A percentile compares a stretch with the other conserved stretches of the same genome.
These are phyloP conservation scores for Albatrellus ellisii DNA, from an alignment of 768 basidiomycete genomes.

Conservation along the genomic window DNA sequence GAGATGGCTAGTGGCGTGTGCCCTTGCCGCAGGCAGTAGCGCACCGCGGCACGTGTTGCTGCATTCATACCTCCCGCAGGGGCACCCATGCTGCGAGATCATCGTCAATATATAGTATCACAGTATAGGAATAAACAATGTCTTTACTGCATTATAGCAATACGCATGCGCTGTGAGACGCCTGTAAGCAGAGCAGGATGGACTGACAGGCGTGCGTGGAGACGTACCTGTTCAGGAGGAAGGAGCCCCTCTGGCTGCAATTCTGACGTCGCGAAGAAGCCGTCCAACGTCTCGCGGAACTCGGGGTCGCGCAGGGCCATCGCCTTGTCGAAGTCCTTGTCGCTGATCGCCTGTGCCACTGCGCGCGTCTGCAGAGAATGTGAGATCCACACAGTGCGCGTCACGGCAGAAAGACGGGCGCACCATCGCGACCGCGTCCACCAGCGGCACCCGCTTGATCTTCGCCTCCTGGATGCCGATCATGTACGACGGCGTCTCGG, in stretches of 20 bases:
- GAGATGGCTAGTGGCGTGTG: constrained; percentile 88
- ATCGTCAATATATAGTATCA: constrained; percentile 9
- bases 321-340: constrained; percentile 76
- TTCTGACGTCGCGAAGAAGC: constrained; percentile 67
- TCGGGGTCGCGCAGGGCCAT: constrained; percentile 87
- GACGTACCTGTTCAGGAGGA: constrained; percentile 20
- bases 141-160: constrained; percentile 75
- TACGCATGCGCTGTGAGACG: constrained; percentile 46
- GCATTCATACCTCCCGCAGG: constrained; percentile 99
- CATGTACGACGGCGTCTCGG: constrained; percentile 92
- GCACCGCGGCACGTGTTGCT: constrained; percentile 86
- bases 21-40: constrained; percentile 86
- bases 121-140: neutral
- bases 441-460: constrained; percentile 78
- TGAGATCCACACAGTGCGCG: constrained; percentile 4
- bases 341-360: constrained; percentile 70
- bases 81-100: constrained; percentile 64
- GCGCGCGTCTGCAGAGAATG: constrained; percentile 54
- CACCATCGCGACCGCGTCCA: constrained; percentile 90
- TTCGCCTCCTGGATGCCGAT: constrained; percentile 95
- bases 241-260: constrained; percentile 28
- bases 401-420: neutral
- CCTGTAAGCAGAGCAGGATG: neutral
- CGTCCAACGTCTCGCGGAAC: constrained; percentile 74
- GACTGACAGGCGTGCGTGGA: neutral